Conservation (phyloP, 2,329 filamentous ascomycete genomes). For the Cladosporium sp. region DNA sequence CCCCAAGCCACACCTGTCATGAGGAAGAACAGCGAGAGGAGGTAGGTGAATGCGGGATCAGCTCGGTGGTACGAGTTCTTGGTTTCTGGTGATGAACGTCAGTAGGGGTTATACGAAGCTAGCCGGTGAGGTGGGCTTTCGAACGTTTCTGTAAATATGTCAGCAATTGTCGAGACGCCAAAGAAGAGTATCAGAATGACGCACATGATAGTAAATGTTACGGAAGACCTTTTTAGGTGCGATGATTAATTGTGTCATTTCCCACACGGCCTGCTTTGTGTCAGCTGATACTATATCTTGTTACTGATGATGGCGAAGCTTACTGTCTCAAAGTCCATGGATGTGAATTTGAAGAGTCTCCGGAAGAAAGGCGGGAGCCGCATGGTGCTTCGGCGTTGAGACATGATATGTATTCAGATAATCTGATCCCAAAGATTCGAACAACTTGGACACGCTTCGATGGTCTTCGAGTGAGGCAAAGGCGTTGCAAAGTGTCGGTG, state of each 20-base stretch:
- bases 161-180: background rate
- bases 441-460: too few relatives aligned
- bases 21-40: slow-evolving; percentile 60
- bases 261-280: slow-evolving; percentile 54
- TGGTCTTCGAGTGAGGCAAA: too few relatives aligned
- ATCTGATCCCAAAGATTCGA: too few relatives aligned
- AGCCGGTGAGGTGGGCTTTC: too few relatives aligned
- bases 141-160: slow-evolving; percentile 28
- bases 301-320: background rate
- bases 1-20: slow-evolving; percentile 55
- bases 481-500: too few relatives aligned
- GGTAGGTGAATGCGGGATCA: slow-evolving; percentile 65
- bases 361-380: slow-evolving; percentile 65
- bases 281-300: background rate
- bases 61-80: slow-evolving; percentile 67
- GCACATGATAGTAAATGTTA: slow-evolving; percentile 65
- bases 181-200: slow-evolving; percentile 19
- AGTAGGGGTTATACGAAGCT: too few relatives aligned
- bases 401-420: background rate
- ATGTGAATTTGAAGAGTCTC: slow-evolving; percentile 65
- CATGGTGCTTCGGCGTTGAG: slow-evolving; percentile 35
- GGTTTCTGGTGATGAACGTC: slow-evolving; percentile 42
- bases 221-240: slow-evolving; percentile 67
- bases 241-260: slow-evolving; percentile 64
- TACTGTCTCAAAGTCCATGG: slow-evolving; percentile 68